phyloP scores from a whole-genome alignment of 371 early-diverging fungal species.

The Scutellospora calospora region DNA sequence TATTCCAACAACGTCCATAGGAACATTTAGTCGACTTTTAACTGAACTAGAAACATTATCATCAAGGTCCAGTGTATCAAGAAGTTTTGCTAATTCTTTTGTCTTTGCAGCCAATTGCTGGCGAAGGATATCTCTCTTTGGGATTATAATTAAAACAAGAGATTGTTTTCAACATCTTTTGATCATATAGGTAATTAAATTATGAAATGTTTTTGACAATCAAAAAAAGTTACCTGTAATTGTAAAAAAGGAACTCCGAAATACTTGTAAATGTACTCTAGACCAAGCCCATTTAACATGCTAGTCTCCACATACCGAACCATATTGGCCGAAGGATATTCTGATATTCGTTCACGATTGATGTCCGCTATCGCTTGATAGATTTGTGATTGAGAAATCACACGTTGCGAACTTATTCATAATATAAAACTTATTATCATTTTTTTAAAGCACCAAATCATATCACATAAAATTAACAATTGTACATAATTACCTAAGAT shows the following conservation, averaged over 20 bases:
- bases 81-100: slow-evolving; percentile 55
- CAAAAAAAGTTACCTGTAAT: slow-evolving; percentile 57
- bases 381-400: slow-evolving; percentile 45
- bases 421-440: background rate
- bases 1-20: background rate
- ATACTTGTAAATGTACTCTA: slow-evolving; percentile 68
- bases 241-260: slow-evolving; percentile 71
- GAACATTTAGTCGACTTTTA: background rate
- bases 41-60: background rate
- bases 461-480: background rate
- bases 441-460: background rate
- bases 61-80: slow-evolving; percentile 48
- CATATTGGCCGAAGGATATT: slow-evolving; percentile 58
- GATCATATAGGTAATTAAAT: too few relatives aligned
- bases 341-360: slow-evolving; percentile 47
- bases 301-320: slow-evolving; percentile 69
- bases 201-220: background rate
- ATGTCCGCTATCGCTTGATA: slow-evolving; percentile 31
- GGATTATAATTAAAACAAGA: too few relatives aligned
- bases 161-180: background rate
- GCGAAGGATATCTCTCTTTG: slow-evolving; percentile 63
- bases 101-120: slow-evolving; percentile 68
- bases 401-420: slow-evolving; percentile 45
- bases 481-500: slow-evolving; percentile 52
- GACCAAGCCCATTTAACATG: slow-evolving; percentile 67